phyloP scores from a whole-genome alignment of 208 protist genomes.

The Crithidia bombi region DNA sequence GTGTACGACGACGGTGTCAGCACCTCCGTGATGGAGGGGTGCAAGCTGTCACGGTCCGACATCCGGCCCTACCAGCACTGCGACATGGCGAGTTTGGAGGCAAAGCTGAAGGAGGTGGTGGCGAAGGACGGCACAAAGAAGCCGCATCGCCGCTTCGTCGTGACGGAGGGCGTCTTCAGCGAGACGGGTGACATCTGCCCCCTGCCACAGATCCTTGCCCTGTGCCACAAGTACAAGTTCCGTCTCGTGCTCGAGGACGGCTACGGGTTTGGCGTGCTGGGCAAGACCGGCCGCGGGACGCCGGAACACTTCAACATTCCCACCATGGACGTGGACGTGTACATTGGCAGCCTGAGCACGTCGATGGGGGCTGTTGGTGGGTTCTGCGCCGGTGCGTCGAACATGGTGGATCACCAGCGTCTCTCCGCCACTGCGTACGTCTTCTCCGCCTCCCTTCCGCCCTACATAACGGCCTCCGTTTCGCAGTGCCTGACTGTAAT shows the following conservation, averaged over 20 bases:
- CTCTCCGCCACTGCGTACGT: constrained; percentile 94
- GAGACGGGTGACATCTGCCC: constrained; percentile 90
- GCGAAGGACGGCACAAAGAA: constrained; percentile 67
- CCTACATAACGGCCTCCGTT: constrained; percentile 91
- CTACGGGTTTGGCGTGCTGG: constrained; percentile 95
- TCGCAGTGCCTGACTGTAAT: constrained; percentile 81
- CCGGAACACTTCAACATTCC: constrained; percentile 93
- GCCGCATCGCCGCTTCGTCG: constrained; percentile 91
- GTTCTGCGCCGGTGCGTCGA: constrained; percentile 91
- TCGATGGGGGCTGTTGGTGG: constrained; percentile 93
- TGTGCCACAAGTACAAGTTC: constrained; percentile 96
- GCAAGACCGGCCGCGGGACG: constrained; percentile 94
- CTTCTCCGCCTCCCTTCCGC: constrained; percentile 97
- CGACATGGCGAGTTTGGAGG: constrained; percentile 94
- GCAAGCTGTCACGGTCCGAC: constrained; percentile 86
- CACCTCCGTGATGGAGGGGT: constrained; percentile 88
- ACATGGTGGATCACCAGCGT: constrained; percentile 95
- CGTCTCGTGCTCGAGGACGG: constrained; percentile 97
- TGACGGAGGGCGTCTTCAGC: constrained; percentile 96
- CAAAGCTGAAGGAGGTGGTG: constrained; percentile 73
- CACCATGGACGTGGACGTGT: constrained; percentile 83
- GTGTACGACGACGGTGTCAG: constrained; percentile 90
- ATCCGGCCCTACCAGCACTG: constrained; percentile 95
- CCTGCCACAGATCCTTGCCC: constrained; percentile 87
- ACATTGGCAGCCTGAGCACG: constrained; percentile 89